Evolutionary conservation across 2,329 filamentous ascomycete genomes (phyloP).

Genomic region (Penicillium sp.): DNA sequence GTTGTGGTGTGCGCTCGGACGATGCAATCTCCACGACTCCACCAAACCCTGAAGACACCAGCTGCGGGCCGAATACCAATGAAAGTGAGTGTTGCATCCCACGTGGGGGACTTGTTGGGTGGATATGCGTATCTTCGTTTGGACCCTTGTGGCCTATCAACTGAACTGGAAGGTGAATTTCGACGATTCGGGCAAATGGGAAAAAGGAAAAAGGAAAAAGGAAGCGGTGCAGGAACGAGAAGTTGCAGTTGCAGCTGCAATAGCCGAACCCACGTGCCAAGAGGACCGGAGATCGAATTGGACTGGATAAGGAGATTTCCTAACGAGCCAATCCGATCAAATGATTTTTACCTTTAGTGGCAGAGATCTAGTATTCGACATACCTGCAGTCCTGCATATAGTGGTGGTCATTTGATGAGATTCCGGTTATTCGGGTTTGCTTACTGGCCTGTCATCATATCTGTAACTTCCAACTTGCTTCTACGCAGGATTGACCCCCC

Average conservation of each 20-base stretch:
- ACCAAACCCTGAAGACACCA: neutral
- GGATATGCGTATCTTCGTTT: neutral
- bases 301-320: too few relatives aligned
- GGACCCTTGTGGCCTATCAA: neutral
- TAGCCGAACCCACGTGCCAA: too few relatives aligned
- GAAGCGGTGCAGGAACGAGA: neutral
- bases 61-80: constrained; percentile 1
- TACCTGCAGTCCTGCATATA: too few relatives aligned
- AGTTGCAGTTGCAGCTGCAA: neutral
- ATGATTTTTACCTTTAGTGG: too few relatives aligned
- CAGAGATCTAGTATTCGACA: too few relatives aligned
- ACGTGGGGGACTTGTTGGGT: constrained; percentile 6
- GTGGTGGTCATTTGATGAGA: too few relatives aligned
- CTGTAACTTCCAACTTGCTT: too few relatives aligned
- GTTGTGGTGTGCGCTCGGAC: constrained; percentile 9
- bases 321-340: too few relatives aligned
- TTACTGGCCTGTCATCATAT: too few relatives aligned
- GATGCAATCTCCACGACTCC: constrained; percentile 3
- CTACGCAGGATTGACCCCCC: too few relatives aligned
- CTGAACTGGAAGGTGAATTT: neutral
- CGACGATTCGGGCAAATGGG: neutral
- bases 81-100: neutral
- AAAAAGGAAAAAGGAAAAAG: neutral
- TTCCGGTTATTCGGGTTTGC: too few relatives aligned
- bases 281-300: too few relatives aligned